Conservation (phyloP, 805 yeast genomes). For the Ogataea pignaliae region DNA sequence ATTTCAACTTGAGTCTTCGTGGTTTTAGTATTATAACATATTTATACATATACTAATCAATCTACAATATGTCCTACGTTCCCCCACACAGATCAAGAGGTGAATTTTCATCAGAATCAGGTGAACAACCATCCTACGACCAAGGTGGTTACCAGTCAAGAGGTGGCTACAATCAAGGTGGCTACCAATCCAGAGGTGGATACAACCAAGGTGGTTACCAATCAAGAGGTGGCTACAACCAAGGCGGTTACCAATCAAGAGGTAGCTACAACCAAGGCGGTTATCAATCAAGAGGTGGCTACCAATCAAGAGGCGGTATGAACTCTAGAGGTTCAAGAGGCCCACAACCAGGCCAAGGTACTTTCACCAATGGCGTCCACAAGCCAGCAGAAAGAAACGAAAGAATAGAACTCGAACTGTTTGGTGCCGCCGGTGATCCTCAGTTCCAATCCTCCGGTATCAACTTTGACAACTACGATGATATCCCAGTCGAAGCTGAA, state of each 20-base stretch:
- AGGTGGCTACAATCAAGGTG: slow-evolving; percentile 27
- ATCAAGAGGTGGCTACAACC: slow-evolving; percentile 25
- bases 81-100: slow-evolving; percentile 45
- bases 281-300: slow-evolving; percentile 30
- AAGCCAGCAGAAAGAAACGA: slow-evolving; percentile 72
- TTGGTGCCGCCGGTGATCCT: slow-evolving; percentile 75
- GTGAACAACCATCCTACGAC: slow-evolving; percentile 23
- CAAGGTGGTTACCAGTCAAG: slow-evolving; percentile 22
- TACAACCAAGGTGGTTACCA: slow-evolving; percentile 20
- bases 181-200: slow-evolving; percentile 22
- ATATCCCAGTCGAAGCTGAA: slow-evolving; percentile 96
- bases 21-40: not conserved
- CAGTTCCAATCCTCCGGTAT: slow-evolving; percentile 89
- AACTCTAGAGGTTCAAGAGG: slow-evolving; percentile 20
- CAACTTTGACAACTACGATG: slow-evolving; percentile 97
- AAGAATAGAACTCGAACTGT: slow-evolving; percentile 70
- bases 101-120: slow-evolving; percentile 10
- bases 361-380: slow-evolving; percentile 84
- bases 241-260: slow-evolving; percentile 27
- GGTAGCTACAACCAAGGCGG: slow-evolving; percentile 31
- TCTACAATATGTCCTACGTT: slow-evolving; percentile 35
- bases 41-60: not conserved
- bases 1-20: not conserved
- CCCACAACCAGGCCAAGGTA: slow-evolving; percentile 58
- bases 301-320: slow-evolving; percentile 27